A percentile compares a stretch with the other conserved stretches of the same genome.
phyloP scores from a whole-genome alignment of 164 flowering plant species.

The Piper longum region DNA sequence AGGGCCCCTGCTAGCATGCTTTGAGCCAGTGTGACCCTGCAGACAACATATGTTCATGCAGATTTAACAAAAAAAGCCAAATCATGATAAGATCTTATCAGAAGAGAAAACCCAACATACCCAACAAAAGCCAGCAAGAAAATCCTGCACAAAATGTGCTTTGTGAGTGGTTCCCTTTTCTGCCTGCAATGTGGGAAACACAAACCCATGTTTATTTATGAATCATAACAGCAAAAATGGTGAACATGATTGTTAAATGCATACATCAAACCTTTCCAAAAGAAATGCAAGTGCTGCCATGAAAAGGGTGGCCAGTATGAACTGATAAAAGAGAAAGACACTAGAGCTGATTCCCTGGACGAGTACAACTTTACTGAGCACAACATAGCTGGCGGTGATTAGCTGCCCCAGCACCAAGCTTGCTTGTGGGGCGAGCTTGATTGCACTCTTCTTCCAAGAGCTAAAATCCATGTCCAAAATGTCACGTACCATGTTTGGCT shows the following conservation, averaged over 20 bases:
- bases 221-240: not conserved
- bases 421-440: slow-evolving; percentile 1
- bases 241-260: not conserved
- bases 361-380: slow-evolving; percentile 3
- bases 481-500: not conserved
- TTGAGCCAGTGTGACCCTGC: slow-evolving; percentile 1
- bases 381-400: slow-evolving; percentile 2
- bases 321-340: slow-evolving; percentile 3
- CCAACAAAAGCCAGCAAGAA: slow-evolving; percentile 15
- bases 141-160: slow-evolving; percentile 8
- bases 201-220: not conserved
- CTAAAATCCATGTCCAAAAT: not conserved
- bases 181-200: slow-evolving; percentile 4
- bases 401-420: slow-evolving; percentile 1
- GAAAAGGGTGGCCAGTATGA: slow-evolving; percentile 2
- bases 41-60: not conserved
- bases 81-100: not conserved
- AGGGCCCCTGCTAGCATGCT: slow-evolving; percentile 8
- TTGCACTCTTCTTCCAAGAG: not conserved
- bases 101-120: slow-evolving; percentile 1
- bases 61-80: no score
- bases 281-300: not conserved
- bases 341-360: slow-evolving; percentile 3
- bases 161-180: slow-evolving; percentile 11
- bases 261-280: slow-evolving; percentile 1